Conservation (phyloP, 495 filamentous ascomycete genomes). For the Hyaloscypha finlandica region DNA sequence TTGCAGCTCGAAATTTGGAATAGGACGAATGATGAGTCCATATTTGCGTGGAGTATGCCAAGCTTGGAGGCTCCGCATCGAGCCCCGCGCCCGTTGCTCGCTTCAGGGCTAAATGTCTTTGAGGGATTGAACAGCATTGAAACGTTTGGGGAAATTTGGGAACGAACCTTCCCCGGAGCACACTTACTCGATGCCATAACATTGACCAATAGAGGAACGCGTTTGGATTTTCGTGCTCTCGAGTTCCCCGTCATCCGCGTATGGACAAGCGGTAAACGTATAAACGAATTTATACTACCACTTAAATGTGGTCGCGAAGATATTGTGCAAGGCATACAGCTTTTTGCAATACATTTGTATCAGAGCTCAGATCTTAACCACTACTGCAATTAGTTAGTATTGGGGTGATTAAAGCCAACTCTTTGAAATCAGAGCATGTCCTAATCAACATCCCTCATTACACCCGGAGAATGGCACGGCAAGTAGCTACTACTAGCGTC, state of each 20-base stretch:
- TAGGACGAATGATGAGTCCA: constrained; percentile 5
- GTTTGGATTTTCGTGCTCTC: not conserved
- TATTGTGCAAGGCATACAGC: not conserved
- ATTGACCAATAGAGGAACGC: constrained; percentile 1
- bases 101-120: not conserved
- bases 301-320: not conserved
- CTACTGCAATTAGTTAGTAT: not conserved
- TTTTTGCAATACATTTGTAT: not conserved
- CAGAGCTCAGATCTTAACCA: not conserved
- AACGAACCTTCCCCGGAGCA: constrained; percentile 7
- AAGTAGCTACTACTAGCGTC: not conserved
- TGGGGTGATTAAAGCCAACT: not conserved
- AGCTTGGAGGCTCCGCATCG: not conserved
- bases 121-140: constrained; percentile 6
- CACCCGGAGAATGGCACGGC: not conserved
- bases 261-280: too few species aligned
- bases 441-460: not conserved
- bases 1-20: constrained; percentile 35
- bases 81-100: not conserved
- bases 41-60: constrained; percentile 17
- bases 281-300: not conserved
- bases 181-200: constrained; percentile 29
- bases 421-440: constrained; percentile 1
- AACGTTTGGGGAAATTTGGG: not conserved
- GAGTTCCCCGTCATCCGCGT: not conserved